Base-by-base conservation (phyloP, 2,329 filamentous ascomycete genomes). In the Aspergillus pseudotamarii region DNA sequence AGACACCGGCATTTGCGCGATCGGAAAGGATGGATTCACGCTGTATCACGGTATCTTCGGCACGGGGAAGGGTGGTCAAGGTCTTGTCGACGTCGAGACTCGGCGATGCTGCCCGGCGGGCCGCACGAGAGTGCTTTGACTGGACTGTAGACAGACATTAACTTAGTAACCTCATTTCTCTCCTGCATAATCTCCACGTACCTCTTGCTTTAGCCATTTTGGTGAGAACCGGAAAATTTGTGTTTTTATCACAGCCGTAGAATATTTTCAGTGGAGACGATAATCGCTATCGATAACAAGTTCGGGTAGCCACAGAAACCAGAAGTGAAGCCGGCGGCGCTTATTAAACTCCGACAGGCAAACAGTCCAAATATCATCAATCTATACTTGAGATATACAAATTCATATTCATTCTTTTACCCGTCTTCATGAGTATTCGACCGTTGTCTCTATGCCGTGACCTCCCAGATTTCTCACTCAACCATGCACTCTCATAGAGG, bases 81-180 rank as follows among this genome's bases (percentile, higher is more conserved):
- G 82, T 83, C 71, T 84, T 84, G 73, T 85, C 82, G 55, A 83
- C 71, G 65, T 85, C 75, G 66, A 85, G 75, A 59, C 83, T 83
- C 23, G 86, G 86, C 6, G 85, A 86, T 59, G 78, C 80, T 65
- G 82, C 86, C 69, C 87, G 82, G 66, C 86, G 83, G 43, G 85
- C 85, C 60, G 86, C 86, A 61, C 87, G 85, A 57, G 87, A 88
- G 71, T 85, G 85, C 19, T 81, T 67, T 2, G 85, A 84, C 56
- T 81, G 78, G 63, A 80, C 85, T 88, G 55, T 64, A 66, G 67
- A 58, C 23, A 53, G 28, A 30, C 51, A 50, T 16, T 54, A 51
- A 45, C 62, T 60, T 68, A 59, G 58, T 50, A 48, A 28, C 43
- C 23, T 50, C 28, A 30, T 41, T 23, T 34, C 54, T 16, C 36